These are phyloP conservation scores for Amphicarpaea edgeworthii DNA, from an alignment of 306 rosid genomes.

Conservation along the genomic window DNA sequence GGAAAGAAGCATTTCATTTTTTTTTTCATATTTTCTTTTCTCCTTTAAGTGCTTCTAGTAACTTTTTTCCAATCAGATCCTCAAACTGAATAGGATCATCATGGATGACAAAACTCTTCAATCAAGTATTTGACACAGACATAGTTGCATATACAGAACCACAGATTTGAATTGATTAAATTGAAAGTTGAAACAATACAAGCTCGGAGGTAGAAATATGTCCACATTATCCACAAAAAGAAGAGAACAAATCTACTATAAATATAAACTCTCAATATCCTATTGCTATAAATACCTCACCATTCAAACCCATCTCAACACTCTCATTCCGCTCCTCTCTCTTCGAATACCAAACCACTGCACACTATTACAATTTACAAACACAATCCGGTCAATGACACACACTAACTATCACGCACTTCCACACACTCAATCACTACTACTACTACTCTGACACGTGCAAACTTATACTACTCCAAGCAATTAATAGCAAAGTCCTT, in stretches of 20 bases:
- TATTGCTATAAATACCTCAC: conserved; percentile 18
- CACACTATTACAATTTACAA: not conserved
- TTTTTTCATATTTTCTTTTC: no score
- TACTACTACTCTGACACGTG: not conserved
- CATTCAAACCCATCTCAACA: not conserved
- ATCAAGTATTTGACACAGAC: not conserved
- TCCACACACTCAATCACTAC: not conserved
- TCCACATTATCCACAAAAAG: not conserved
- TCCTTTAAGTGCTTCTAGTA: no score
- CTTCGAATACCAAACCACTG: not conserved
- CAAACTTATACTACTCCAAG: not conserved
- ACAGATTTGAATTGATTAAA: no score
- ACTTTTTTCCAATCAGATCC: no score
- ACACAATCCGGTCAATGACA: not conserved
- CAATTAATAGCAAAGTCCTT: not conserved
- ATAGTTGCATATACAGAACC: no score
- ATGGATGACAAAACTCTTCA: not conserved
- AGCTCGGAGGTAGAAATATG: not conserved
- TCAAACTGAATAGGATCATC: not conserved
- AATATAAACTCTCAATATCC: not conserved
- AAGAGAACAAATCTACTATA: not conserved
- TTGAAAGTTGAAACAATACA: not conserved
- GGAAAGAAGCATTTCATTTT: no score
- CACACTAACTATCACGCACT: not conserved
- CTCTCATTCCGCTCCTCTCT: not conserved